Percentiles rank a stretch among this genome's conserved stretches.
Conservation (phyloP, 805 yeast species). For the Candida endomychidarum region DNA sequence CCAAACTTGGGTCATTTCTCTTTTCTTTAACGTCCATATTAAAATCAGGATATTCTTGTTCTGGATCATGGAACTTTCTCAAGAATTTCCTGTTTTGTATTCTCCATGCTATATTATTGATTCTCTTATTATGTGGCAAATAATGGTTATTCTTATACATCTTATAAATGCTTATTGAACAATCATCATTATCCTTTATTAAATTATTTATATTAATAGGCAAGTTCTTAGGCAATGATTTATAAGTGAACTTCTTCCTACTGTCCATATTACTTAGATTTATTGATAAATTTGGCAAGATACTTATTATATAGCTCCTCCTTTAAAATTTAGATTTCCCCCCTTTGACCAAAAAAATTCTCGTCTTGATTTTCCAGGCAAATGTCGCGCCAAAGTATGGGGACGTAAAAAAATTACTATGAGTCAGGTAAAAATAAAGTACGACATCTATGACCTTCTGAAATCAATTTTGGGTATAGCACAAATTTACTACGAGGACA, state of each 20-base stretch:
- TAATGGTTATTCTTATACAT: constrained; percentile 44
- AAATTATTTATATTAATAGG: constrained; percentile 21
- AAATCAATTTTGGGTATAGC: too few species aligned
- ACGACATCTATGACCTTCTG: too few species aligned
- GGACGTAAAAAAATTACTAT: too few species aligned
- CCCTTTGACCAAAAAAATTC: constrained; percentile 6
- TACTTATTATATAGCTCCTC: too few species aligned
- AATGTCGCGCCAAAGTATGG: constrained; percentile 6
- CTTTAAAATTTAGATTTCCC: constrained; percentile 3
- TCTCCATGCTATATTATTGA: constrained; percentile 46
- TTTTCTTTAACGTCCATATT: not conserved
- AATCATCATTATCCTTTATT: constrained; percentile 34
- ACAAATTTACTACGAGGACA: too few species aligned
- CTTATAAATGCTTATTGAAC: constrained; percentile 36
- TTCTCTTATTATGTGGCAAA: constrained; percentile 43
- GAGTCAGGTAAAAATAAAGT: not conserved
- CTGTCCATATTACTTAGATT: constrained; percentile 7
- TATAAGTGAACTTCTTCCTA: constrained; percentile 16
- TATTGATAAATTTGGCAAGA: too few species aligned
- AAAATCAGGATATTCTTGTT: not conserved
- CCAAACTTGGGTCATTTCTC: constrained; percentile 27
- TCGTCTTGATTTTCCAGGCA: constrained; percentile 3
- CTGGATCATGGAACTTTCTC: not conserved
- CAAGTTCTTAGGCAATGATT: constrained; percentile 13
- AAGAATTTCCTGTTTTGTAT: constrained; percentile 37